Evolutionary conservation across 768 basidiomycete genomes (phyloP), one percentile per base, ranked within the genome.

Genomic region (Hygrophoropsis aurantiaca): DNA sequence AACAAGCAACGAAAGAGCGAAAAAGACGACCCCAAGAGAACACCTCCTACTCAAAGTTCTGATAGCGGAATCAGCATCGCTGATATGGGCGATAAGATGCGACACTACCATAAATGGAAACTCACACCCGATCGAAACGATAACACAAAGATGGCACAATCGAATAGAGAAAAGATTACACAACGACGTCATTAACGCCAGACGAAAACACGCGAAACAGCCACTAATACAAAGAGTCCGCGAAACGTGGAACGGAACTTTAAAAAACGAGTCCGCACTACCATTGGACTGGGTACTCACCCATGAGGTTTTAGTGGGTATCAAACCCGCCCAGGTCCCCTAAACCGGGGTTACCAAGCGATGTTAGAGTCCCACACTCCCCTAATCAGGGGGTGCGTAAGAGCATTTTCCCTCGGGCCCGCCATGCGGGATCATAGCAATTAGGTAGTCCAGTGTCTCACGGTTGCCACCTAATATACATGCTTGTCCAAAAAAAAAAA

Each of bases 281-380:
- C n/a, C n/a, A n/a, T n/a, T n/a, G n/a, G n/a, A 63, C 25, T 63
- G 64, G 64, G 34, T 52, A 0, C 50, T 35, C 11, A 38, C n/a
- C 37, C 41, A 40, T 42, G 58, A 60, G 60, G 62, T 62, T 65
- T 64, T 67, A 66, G 66, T 67, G 62, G 64, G 66, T 66, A 61
- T 60, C 24, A 53, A 2, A 40, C 38, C 13, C 26, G 19, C 39
- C 39, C 32, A 37, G 34, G 24, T 37, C 19, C 13, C 16, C 16
- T 15, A 13, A 37, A 18, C 23, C 0, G 38, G 26, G 23, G 25
- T 8, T 8, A 46, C 45, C 47, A 34, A 38, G 36, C n/a, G 44
- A 11, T 38, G 45, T 2, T 11, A 19, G 45, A 46, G 45, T 13
- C 45, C 45, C 45, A 46, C 37, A 46, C 45, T 24, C 23, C 37